Base-by-base conservation (phyloP, 176 grass and related monocot species). In the Zizania latifolia region DNA sequence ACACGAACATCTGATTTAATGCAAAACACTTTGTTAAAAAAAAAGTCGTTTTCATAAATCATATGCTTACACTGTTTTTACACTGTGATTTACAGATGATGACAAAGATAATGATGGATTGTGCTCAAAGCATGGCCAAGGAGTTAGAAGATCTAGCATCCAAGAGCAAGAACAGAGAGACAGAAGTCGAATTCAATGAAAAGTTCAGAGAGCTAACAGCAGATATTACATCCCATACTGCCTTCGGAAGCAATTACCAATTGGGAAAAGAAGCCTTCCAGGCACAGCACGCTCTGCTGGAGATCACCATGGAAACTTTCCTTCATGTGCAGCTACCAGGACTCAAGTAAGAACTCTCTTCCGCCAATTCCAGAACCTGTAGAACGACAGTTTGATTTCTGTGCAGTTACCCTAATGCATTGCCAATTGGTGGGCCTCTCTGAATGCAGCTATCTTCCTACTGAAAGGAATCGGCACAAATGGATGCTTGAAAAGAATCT, bases 401-500 rank as follows among this genome's bases (percentile, higher is more conserved):
- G 24, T 4, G 14, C n/a, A 4, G 17, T 40, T 40, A 40, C 9
- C 38, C 38, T 40, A 12, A 11, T 36, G 3, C 2, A 36, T 36
- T 36, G 34, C 8, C 34, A 36, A 36, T 36, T 4, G 10, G 23
- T 36, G 34, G 10, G 23, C 11, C 4, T 15, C 21, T 43, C 32
- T 56, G 15, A 31, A 8, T 60, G 17, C 23, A 89, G 82, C 10
- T 82, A 82, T 14, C n/a, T 86, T 69, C 88, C 83, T 9, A 86
- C 43, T 8, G 31, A 69, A 37, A 76, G 35, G 12, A 90, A 86
- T 29, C 1, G 63, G 9, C 32, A 21, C 1, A 81, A 62, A n/a
- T 81, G 76, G 81, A 67, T 31, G 36, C 65, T 92, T 55, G 62
- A 89, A 30, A 92, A 72, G 67, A 80, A 79, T 8, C 37, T 89